Base-by-base conservation (phyloP, 2,329 filamentous ascomycete genomes). In the Xylaria sp. region DNA sequence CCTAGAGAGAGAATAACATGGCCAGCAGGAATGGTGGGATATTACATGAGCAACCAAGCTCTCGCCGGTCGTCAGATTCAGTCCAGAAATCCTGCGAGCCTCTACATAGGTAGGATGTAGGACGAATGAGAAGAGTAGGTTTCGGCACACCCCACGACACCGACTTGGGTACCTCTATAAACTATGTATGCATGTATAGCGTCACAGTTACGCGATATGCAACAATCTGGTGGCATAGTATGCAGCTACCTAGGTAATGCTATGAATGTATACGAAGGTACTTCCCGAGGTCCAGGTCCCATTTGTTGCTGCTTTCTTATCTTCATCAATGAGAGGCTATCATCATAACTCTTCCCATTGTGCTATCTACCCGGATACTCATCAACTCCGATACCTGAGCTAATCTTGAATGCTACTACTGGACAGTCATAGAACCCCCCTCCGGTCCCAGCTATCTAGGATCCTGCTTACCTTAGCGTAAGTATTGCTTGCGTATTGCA, bases 41-140 rank as follows among this genome's bases (percentile, higher is more conserved):
- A 44, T 61, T 61, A 49, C 42, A 58, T 50, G 56, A 57, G 60
- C 38, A 55, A 58, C 59, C 39, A 51, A 38, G 44, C 65, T 67
- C 56, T 66, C 65, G 25, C 53, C 50, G 53, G 27, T 68, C 33
- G 38, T 38, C 55, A 31, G 27, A 33, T 50, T 62, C 50, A 38
- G 27, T 20, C 33, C 5, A 38, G 42, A 51, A 20, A 25, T 50
- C 25, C 53, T 61, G 49, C 20, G 29, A 44, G 49, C 20, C 49
- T 42, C 5, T 15, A 15, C 15, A 17, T 11, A 44, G 6, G 44
- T 27, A 55, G 15, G 31, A 38, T 29, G 33, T 20, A 27, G 33
- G 51, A 27, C 36, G 13, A 42, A 42, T 42, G 36, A 22, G 20
- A 10, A 13, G 45, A 49, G 17, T 39, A 20, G 36, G 51, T 27